Percentiles rank a stretch among this genome's conserved stretches.
Evolutionary conservation across 1,139 yeast species (phyloP).

Genomic region (Protomyces pachydermus): DNA sequence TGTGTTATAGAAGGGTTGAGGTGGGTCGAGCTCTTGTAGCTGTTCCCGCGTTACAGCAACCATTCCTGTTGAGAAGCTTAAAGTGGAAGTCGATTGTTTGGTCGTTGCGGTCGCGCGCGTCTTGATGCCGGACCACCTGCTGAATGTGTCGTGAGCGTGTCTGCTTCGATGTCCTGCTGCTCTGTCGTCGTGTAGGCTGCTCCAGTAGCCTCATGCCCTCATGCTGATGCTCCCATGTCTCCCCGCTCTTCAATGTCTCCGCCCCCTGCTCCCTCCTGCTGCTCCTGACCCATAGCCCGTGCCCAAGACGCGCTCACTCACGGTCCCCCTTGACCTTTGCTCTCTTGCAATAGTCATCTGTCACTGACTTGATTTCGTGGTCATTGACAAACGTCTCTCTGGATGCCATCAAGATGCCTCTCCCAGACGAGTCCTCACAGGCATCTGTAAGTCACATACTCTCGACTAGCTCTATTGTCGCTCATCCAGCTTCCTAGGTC

Average conservation of each 20-base stretch:
- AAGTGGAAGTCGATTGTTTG: no score
- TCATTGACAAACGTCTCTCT: background rate
- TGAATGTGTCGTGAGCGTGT: background rate
- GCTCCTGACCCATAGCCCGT: background rate
- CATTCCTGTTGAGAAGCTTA: background rate
- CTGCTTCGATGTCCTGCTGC: background rate
- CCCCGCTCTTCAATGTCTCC: no score
- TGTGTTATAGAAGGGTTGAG: conserved; percentile 43
- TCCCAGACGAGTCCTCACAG: background rate
- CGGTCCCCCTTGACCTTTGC: background rate
- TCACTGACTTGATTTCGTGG: background rate
- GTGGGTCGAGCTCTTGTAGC: conserved; percentile 5
- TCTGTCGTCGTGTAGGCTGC: background rate
- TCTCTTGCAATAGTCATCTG: background rate
- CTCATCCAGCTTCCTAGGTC: background rate
- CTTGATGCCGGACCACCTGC: no score
- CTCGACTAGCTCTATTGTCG: background rate
- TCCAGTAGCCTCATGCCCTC: background rate
- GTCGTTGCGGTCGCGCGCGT: no score
- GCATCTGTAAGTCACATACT: background rate
- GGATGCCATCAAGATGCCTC: background rate
- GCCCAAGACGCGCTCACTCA: background rate
- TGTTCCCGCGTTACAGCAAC: background rate
- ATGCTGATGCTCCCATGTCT: background rate
- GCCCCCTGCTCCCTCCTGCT: background rate